A percentile compares a stretch with the other conserved stretches of the same genome.
These are phyloP conservation scores for Yarrowia sp. DNA, from an alignment of 805 yeast genomes.

Conservation along the genomic window DNA sequence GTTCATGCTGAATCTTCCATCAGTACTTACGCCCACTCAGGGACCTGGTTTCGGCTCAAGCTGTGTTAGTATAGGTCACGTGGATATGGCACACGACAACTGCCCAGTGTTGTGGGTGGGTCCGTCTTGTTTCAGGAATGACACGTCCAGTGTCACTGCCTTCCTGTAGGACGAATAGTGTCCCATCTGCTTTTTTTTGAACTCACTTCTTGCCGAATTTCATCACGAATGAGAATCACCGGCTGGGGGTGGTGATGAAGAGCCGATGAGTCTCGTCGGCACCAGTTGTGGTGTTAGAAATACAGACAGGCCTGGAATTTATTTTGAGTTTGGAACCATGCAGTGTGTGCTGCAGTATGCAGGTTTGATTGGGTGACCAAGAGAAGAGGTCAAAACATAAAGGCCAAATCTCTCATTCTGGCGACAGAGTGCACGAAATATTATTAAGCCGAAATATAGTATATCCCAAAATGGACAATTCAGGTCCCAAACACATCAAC, in stretches of 20 bases:
- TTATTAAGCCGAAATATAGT: neutral
- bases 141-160: neutral
- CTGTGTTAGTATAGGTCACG: slow-evolving; percentile 30
- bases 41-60: slow-evolving; percentile 78
- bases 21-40: slow-evolving; percentile 69
- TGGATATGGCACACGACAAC: neutral
- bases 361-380: neutral
- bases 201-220: slow-evolving; percentile 64
- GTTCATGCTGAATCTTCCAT: neutral
- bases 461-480: too few relatives aligned
- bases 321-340: neutral
- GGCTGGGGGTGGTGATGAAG: neutral
- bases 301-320: neutral
- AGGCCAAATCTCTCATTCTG: neutral
- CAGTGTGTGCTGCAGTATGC: slow-evolving; percentile 19
- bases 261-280: neutral
- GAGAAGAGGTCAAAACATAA: neutral
- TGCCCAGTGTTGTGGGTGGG: neutral
- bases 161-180: too few relatives aligned
- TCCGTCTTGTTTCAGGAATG: neutral
- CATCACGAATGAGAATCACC: slow-evolving; percentile 25
- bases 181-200: neutral
- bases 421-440: neutral
- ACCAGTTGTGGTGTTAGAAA: neutral
- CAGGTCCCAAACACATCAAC: neutral